phyloP scores from a whole-genome alignment of 352 stramenopile genomes.

The Pythium brachiatum region DNA sequence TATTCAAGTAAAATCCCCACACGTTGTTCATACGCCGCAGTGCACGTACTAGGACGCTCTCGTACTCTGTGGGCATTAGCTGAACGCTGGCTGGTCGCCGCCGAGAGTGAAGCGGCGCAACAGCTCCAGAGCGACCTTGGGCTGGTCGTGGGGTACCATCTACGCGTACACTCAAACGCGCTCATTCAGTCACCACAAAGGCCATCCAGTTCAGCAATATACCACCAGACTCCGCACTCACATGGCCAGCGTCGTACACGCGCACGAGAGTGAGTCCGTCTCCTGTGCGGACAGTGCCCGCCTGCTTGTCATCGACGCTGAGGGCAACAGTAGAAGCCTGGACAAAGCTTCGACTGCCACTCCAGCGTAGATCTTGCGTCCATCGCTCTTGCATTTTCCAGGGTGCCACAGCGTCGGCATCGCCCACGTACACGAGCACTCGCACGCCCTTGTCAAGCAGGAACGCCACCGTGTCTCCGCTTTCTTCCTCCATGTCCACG shows the following conservation, averaged over 20 bases:
- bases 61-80: neutral
- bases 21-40: neutral
- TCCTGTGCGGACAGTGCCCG: constrained; percentile 43
- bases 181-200: neutral
- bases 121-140: constrained; percentile 41
- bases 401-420: constrained; percentile 67
- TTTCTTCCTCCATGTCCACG: constrained; percentile 59
- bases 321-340: constrained; percentile 13
- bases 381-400: constrained; percentile 69
- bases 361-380: constrained; percentile 54
- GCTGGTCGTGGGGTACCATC: constrained; percentile 82
- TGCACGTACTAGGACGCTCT: neutral
- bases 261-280: constrained; percentile 65
- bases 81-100: constrained; percentile 31
- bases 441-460: constrained; percentile 56
- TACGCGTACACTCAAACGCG: constrained; percentile 27
- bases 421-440: constrained; percentile 68
- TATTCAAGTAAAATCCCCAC: neutral
- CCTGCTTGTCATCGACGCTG: constrained; percentile 21
- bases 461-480: constrained; percentile 43
- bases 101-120: constrained; percentile 46
- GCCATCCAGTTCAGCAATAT: neutral
- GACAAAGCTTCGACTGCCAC: constrained; percentile 33
- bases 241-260: constrained; percentile 63
- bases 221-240: constrained; percentile 39